Evolutionary conservation across 352 stramenopile species (phyloP), one percentile per base, ranked within the genome.

Genomic region (Globisporangium cylindrosporum): DNA sequence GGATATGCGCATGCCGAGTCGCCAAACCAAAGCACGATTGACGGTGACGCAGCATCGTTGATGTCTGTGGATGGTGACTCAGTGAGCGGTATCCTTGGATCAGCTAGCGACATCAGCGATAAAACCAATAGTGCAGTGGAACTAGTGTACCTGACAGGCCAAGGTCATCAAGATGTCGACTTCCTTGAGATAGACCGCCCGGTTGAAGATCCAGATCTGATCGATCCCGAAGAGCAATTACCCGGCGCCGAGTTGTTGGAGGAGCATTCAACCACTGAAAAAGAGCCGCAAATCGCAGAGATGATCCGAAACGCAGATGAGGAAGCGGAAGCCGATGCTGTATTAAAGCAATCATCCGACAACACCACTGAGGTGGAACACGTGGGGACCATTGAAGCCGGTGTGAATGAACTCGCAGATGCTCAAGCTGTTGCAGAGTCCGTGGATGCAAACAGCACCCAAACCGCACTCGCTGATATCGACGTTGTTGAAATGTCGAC

Each of bases 1-100:
- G 65, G 65, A 0, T 70, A 70, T 27, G 65, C 72, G 36, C 63
- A 66, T 20, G 48, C n/a, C 49, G 69, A 68, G 41, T 55, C 32
- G 27, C 27, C 56, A 34, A 46, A 58, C 59, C 72, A 34, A 55
- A 78, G 60, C 62, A 58, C 22, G 46, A 69, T 60, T 27, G 64
- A 69, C 7, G 53, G 41, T 6, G 20, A 49, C 32, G 22, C 22
- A 29, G 60, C 25, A 8, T 1, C 22, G 43, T 49, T 22, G 29
- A 10, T 15, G 1, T 38, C 27, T 43, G 10, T 43, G 2, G 25
- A 9, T 8, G 36, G 18, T 3, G 43, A 34, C 8, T 4, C 41
- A 2, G 56, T 55, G 24, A 69, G 22, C 29, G 48, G 20, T 10
- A 34, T 43, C 10, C 20, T 66, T 7, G 65, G 27, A 2, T 60